Base-by-base conservation (phyloP, 2,329 filamentous ascomycete genomes). In the Ophiostoma fasciatum region DNA sequence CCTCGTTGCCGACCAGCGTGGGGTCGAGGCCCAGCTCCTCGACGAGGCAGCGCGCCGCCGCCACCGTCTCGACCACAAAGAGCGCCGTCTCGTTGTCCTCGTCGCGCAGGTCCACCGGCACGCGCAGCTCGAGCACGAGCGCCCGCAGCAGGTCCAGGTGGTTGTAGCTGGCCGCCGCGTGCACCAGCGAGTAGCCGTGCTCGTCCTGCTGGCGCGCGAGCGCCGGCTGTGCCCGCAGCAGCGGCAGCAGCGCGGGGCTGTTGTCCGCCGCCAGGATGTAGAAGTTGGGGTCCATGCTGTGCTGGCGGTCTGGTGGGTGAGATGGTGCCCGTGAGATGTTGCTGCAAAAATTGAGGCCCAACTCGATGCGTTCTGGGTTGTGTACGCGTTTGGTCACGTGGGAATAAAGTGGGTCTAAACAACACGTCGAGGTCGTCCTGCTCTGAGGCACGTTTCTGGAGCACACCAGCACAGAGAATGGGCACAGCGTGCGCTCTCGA, bases 11-110 rank as follows among this genome's bases (percentile, higher is more conserved):
- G 46, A 61, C 67, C 40, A 78, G 63, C 15, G 58, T 59, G 26
- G 71, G 56, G 47, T 93, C 75, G 22, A 81, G 72, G 5, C 76
- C 73, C 4, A 96, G 64, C 55, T 94, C 84, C 50, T 92, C 83
- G 4, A 96, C 71, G 7, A 98, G 64, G 35, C 78, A 71, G 48
- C 72, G 73, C 15, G 88, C 88, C 29, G 84, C 78, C 4, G 82
- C 77, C 33, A 80, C 64, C 0, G 74, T 82, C 58, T 98, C 90
- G 20, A 78, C 75, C n/a, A 85, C 83, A 51, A 94, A 98, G 5
- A 98, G 64, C n/a, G 88, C 81, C 1, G 88, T 94, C 59, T 98
- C 90, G 38, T 77, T 73, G 54, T 98, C 90, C 55, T 94, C 83
- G 52, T 98, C 90, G 46, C 71, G 72, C 35, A 94, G 63, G 53